Conservation (phyloP, 2,329 filamentous ascomycete genomes). For the Colletotrichum sp. region DNA sequence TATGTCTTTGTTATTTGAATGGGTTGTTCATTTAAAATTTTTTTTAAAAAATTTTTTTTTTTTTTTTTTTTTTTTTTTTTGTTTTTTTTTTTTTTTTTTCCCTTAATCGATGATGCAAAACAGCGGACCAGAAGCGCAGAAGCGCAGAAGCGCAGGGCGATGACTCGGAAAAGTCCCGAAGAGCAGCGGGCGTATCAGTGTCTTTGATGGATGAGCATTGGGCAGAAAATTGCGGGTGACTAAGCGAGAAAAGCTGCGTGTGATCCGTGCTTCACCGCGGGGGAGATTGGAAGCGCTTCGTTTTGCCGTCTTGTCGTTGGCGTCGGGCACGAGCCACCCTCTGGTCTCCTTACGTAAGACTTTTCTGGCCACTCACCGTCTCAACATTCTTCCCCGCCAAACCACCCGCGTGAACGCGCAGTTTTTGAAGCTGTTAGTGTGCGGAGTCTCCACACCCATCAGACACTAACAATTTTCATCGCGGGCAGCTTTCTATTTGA, state of each 20-base stretch:
- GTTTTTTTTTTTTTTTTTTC: not conserved
- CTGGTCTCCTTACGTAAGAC: not conserved
- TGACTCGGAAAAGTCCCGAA: not conserved
- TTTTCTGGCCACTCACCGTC: not conserved
- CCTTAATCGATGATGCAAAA: not conserved
- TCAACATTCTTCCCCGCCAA: not conserved
- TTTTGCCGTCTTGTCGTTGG: not conserved
- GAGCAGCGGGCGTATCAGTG: not conserved
- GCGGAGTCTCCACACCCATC: not conserved
- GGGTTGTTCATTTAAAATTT: too few species aligned
- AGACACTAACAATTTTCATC: not conserved
- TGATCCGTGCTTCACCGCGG: not conserved
- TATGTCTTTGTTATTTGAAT: too few species aligned
- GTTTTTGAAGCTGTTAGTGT: not conserved
- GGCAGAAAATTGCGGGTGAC: not conserved
- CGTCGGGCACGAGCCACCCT: not conserved
- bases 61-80: too few species aligned
- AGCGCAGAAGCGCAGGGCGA: not conserved
- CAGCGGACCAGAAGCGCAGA: not conserved
- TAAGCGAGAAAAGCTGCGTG: not conserved
- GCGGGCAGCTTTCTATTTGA: not conserved
- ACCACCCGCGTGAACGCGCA: not conserved
- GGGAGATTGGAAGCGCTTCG: slow-evolving; percentile 5
- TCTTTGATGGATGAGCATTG: not conserved
- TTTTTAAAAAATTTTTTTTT: too few species aligned